Percentiles rank a stretch among this genome's conserved stretches.
These are phyloP conservation scores for Lotus japonicus DNA, from an alignment of 306 rosid species.

Conservation along the genomic window DNA sequence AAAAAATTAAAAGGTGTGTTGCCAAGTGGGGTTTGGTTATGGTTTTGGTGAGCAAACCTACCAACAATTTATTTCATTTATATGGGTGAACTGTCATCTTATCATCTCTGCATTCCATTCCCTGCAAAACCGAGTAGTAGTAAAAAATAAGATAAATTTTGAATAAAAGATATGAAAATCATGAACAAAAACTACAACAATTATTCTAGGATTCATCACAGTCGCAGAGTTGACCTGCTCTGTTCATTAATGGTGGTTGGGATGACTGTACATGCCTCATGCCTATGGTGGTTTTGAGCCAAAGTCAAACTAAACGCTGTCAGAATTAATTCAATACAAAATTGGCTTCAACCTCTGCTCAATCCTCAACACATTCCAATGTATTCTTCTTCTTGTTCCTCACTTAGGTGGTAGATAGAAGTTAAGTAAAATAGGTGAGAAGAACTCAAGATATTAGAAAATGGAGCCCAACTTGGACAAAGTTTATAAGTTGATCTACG, in stretches of 20 bases:
- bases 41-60: slow-evolving; percentile 61
- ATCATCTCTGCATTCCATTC: not conserved
- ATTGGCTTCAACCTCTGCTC: not conserved
- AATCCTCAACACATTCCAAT: slow-evolving; percentile 17
- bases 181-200: not conserved
- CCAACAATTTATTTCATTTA: slow-evolving; percentile 42
- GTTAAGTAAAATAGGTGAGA: no score
- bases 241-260: slow-evolving; percentile 32
- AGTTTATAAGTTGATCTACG: no score
- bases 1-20: slow-evolving; percentile 1
- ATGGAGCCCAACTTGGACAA: no score
- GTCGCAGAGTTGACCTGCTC: slow-evolving; percentile 48
- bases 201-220: slow-evolving; percentile 40
- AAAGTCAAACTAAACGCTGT: slow-evolving; percentile 28
- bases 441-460: no score
- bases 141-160: not conserved
- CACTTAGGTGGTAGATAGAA: not conserved
- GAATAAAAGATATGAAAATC: not conserved
- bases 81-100: slow-evolving; percentile 26
- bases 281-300: not conserved
- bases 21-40: slow-evolving; percentile 47
- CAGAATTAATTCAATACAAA: not conserved
- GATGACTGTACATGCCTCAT: not conserved
- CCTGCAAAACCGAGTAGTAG: not conserved
- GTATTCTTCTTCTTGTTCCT: not conserved